A percentile compares a stretch with the other conserved stretches of the same genome.
Conservation (phyloP, 2,329 filamentous ascomycete genomes). For the Fusarium tanahbumbuense region DNA sequence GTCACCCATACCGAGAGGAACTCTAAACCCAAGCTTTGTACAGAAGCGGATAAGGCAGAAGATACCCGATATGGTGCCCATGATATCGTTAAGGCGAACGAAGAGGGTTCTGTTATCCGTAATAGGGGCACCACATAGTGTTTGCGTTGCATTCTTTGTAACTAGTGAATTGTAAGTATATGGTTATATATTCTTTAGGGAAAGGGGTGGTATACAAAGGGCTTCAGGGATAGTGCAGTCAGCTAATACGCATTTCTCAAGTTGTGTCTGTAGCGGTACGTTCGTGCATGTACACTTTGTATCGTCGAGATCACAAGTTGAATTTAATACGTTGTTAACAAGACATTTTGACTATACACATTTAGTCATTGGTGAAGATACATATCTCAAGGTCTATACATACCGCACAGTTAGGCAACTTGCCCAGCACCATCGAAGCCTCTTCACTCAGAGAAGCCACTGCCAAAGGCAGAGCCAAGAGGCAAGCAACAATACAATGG, state of each 20-base stretch:
- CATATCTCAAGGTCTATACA: not conserved
- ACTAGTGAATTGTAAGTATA: slow-evolving; percentile 15
- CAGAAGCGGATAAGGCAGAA: slow-evolving; percentile 57
- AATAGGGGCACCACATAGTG: slow-evolving; percentile 43
- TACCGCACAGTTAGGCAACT: slow-evolving; percentile 50
- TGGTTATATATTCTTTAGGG: too few species aligned
- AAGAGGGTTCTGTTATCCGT: slow-evolving; percentile 47
- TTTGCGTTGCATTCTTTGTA: slow-evolving; percentile 42
- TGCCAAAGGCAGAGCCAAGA: slow-evolving; percentile 9
- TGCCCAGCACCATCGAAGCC: slow-evolving; percentile 11
- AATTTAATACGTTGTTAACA: slow-evolving; percentile 32
- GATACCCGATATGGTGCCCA: slow-evolving; percentile 50
- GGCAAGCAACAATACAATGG: not conserved
- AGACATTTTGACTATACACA: slow-evolving; percentile 45
- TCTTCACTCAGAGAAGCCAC: not conserved
- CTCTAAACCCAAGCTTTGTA: slow-evolving; percentile 50
- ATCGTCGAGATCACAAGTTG: slow-evolving; percentile 44
- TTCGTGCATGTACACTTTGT: slow-evolving; percentile 49
- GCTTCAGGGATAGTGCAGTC: slow-evolving; percentile 48
- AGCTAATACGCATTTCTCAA: slow-evolving; percentile 44
- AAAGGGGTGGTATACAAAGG: slow-evolving; percentile 41
- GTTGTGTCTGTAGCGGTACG: slow-evolving; percentile 35
- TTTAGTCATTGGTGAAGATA: not conserved
- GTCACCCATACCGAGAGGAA: slow-evolving; percentile 55
- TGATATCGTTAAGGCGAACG: slow-evolving; percentile 34